Evolutionary conservation across 352 stramenopile genomes (phyloP).

Genomic region (Thraustochytrium sp.): DNA sequence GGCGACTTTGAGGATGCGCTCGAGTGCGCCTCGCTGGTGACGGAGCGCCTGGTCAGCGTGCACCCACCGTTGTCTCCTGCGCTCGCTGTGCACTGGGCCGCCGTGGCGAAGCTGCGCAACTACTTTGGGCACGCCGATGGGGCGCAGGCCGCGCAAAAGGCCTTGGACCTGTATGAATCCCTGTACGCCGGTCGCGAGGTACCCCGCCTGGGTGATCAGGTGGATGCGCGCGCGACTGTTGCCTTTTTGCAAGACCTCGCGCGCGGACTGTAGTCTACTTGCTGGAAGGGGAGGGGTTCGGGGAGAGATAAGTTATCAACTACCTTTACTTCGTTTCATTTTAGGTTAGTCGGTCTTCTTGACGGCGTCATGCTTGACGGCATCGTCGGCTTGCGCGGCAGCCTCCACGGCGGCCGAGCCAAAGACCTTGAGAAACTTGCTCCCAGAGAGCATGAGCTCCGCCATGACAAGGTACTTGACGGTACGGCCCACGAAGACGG

Average conservation of each 20-base stretch:
- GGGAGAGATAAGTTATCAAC: no score
- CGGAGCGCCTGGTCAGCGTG: background rate
- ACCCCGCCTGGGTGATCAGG: background rate
- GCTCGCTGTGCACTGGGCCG: background rate
- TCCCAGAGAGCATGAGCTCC: background rate
- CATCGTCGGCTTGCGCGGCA: background rate
- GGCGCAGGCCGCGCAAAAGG: background rate
- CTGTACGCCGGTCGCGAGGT: background rate
- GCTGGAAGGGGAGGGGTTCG: background rate
- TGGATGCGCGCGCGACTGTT: background rate
- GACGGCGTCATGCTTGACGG: background rate
- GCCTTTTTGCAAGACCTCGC: background rate
- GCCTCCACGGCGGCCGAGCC: background rate
- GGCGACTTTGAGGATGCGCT: background rate
- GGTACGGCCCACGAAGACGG: background rate
- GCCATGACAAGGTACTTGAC: constrained; percentile 7
- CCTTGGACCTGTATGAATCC: background rate
- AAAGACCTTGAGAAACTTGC: background rate
- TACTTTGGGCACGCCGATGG: background rate
- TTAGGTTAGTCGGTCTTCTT: background rate
- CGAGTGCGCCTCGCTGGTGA: background rate
- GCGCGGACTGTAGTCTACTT: background rate
- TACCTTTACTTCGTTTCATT: no score
- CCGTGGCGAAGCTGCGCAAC: background rate
- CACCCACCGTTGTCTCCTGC: background rate